Evolutionary conservation across 2,329 filamentous ascomycete species (phyloP).

Genomic region (Ophiosphaerella narmari): DNA sequence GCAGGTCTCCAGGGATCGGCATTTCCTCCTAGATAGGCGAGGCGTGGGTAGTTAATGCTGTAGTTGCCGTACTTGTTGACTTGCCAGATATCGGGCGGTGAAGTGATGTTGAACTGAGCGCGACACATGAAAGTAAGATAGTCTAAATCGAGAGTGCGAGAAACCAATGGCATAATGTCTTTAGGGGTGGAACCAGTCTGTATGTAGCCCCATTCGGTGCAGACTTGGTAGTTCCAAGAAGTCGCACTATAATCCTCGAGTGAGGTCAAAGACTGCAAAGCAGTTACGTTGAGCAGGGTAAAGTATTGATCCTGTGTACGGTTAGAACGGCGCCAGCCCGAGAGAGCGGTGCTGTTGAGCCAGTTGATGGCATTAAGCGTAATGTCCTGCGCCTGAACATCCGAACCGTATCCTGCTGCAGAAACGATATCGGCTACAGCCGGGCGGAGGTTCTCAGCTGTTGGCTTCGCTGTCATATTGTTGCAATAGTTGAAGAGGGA

Average conservation of each 20-base stretch:
- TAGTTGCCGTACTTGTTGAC: conserved; percentile 81
- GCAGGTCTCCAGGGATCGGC: conserved; percentile 80
- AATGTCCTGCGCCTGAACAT: conserved; percentile 51
- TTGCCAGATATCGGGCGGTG: conserved; percentile 63
- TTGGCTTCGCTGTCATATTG: conserved; percentile 57
- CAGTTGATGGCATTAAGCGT: conserved; percentile 64
- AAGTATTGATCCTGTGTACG: conserved; percentile 58
- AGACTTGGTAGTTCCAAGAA: conserved; percentile 63
- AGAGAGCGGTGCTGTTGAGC: conserved; percentile 52
- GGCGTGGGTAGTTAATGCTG: conserved; percentile 71
- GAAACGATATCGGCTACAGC: conserved; percentile 52
- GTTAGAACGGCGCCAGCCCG: conserved; percentile 42
- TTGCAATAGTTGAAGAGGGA: conserved; percentile 57
- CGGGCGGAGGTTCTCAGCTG: conserved; percentile 38
- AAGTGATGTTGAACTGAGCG: conserved; percentile 70
- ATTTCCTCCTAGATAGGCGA: conserved; percentile 78
- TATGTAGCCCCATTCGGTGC: conserved; percentile 72
- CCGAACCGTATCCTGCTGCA: conserved; percentile 55
- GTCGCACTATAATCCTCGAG: conserved; percentile 30
- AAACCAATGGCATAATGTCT: conserved; percentile 70
- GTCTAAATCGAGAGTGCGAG: conserved; percentile 68
- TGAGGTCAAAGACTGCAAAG: conserved; percentile 18
- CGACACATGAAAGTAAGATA: conserved; percentile 68
- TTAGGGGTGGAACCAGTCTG: conserved; percentile 72
- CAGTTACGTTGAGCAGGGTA: conserved; percentile 52